phyloP scores from a whole-genome alignment of 2,329 filamentous ascomycete genomes.

The Trichothecium roseum region DNA sequence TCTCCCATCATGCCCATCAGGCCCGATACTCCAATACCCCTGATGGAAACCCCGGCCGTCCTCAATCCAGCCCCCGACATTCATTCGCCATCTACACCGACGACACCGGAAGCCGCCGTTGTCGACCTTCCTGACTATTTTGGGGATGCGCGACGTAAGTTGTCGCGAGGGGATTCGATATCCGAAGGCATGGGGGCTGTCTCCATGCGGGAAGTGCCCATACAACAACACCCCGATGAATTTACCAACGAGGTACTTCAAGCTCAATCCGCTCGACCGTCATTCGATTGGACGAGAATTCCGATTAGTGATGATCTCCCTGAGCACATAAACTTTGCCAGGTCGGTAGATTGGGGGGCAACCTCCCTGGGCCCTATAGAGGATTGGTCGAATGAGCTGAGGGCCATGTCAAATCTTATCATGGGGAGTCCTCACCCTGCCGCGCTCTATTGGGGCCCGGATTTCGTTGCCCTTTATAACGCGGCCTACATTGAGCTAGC shows the following conservation, averaged over 20 bases:
- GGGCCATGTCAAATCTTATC: slow-evolving; percentile 71
- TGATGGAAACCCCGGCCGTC: slow-evolving; percentile 23
- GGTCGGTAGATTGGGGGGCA: slow-evolving; percentile 60
- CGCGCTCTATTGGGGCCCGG: slow-evolving; percentile 70
- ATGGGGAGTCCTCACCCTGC: slow-evolving; percentile 70
- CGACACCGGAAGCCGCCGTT: slow-evolving; percentile 17
- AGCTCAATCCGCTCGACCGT: slow-evolving; percentile 29
- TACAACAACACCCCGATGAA: slow-evolving; percentile 23
- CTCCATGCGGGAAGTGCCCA: background rate
- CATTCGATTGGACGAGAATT: slow-evolving; percentile 76
- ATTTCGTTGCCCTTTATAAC: slow-evolving; percentile 61
- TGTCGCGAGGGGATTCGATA: slow-evolving; percentile 4
- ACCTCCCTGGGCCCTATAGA: slow-evolving; percentile 70
- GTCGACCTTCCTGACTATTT: slow-evolving; percentile 31
- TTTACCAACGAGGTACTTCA: slow-evolving; percentile 31
- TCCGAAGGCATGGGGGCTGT: background rate
- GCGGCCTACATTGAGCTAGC: slow-evolving; percentile 62
- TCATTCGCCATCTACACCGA: slow-evolving; percentile 25
- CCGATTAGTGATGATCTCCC: slow-evolving; percentile 53
- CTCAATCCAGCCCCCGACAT: slow-evolving; percentile 21
- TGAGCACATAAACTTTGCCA: slow-evolving; percentile 61
- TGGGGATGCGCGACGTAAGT: slow-evolving; percentile 17
- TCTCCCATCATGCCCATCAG: slow-evolving; percentile 20
- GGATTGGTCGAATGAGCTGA: slow-evolving; percentile 58
- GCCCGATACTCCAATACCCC: slow-evolving; percentile 26